Percentiles rank a stretch among this genome's conserved stretches.
These are phyloP conservation scores for Heterobasidion occidentale DNA, from an alignment of 1,284 basidiomycete genomes.

Conservation along the genomic window DNA sequence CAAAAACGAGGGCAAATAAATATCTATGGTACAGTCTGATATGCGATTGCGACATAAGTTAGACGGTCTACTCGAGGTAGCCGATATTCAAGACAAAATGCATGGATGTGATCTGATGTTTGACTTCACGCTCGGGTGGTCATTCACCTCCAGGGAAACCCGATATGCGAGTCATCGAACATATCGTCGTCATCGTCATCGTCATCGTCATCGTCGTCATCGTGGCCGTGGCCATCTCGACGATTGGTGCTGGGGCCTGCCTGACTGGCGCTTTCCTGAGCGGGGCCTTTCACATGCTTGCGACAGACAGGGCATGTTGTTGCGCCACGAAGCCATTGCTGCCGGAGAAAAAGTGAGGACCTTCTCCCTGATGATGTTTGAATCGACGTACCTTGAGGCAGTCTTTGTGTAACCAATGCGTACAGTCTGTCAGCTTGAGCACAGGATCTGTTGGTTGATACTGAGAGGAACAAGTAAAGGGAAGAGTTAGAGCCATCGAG, in stretches of 20 bases:
- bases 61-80: too few relatives aligned
- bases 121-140: too few relatives aligned
- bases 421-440: slow-evolving; percentile 56
- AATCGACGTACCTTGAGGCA: slow-evolving; percentile 55
- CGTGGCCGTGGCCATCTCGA: neutral
- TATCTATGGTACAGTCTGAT: too few relatives aligned
- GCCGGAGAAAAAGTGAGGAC: slow-evolving; percentile 3
- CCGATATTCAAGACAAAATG: too few relatives aligned
- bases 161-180: too few relatives aligned
- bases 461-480: slow-evolving; percentile 26
- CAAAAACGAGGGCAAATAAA: too few relatives aligned
- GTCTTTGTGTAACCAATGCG: slow-evolving; percentile 68
- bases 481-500: slow-evolving; percentile 4
- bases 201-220: neutral
- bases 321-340: slow-evolving; percentile 65
- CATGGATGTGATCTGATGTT: too few relatives aligned
- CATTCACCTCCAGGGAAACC: too few relatives aligned
- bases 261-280: neutral
- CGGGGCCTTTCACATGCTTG: slow-evolving; percentile 18
- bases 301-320: slow-evolving; percentile 65
- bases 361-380: neutral
- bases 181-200: too few relatives aligned
- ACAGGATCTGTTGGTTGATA: slow-evolving; percentile 51
- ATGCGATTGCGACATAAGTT: too few relatives aligned
- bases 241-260: neutral